These are phyloP conservation scores for Saccharomycopsis javanensis DNA, from an alignment of 805 yeast species.

Conservation along the genomic window DNA sequence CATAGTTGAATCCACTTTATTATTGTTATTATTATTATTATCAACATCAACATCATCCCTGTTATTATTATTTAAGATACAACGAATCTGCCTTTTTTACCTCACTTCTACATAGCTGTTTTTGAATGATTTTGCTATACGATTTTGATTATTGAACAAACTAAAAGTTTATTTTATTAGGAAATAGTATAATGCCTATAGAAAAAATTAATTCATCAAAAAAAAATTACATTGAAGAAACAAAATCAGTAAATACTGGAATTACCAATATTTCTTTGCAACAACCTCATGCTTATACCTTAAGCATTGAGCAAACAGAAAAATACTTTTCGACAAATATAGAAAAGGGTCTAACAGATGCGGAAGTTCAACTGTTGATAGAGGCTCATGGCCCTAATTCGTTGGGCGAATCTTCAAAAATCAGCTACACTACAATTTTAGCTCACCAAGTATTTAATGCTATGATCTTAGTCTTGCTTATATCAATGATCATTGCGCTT, in stretches of 20 bases:
- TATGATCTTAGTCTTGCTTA: slow-evolving; percentile 63
- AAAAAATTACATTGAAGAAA: neutral
- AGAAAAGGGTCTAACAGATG: slow-evolving; percentile 38
- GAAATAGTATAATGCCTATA: neutral
- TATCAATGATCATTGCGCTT: slow-evolving; percentile 60
- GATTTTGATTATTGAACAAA: neutral
- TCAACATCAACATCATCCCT: too few species aligned
- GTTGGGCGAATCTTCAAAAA: slow-evolving; percentile 49
- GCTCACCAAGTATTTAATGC: slow-evolving; percentile 67
- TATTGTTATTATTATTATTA: too few species aligned
- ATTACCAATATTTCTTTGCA: neutral
- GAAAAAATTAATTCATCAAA: neutral
- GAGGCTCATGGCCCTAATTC: slow-evolving; percentile 45
- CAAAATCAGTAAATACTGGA: neutral
- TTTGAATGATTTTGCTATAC: too few species aligned
- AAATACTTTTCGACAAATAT: slow-evolving; percentile 32
- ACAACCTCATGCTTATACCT: slow-evolving; percentile 18
- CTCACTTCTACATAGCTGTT: too few species aligned
- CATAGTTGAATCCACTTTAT: too few species aligned
- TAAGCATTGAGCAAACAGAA: slow-evolving; percentile 28
- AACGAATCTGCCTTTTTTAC: too few species aligned
- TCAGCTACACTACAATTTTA: slow-evolving; percentile 45
- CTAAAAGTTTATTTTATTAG: neutral
- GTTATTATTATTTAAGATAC: too few species aligned
- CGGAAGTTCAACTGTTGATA: slow-evolving; percentile 22